Base-by-base conservation (phyloP, 106 monocot species). In the Platanthera guangdongensis region DNA sequence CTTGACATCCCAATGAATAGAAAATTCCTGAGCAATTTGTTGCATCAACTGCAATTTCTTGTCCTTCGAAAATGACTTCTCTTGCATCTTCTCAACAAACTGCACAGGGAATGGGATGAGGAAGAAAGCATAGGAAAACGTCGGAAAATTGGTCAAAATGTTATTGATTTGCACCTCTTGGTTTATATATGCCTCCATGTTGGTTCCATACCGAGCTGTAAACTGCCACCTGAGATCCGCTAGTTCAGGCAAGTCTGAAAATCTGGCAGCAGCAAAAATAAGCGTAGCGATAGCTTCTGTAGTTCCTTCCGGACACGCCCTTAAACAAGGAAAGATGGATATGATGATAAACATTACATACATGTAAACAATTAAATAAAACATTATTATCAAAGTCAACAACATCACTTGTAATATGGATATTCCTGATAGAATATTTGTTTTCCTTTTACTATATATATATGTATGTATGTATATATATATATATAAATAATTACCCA, bases 201-300 rank as follows among this genome's bases (percentile, higher is more conserved):
- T 5, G 86, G 81, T 78, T 13, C 89, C 89, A 69, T 87, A 91
- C 72, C 87, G 79, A 74, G 78, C 77, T 16, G 52, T 80, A 49
- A 95, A 95, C 4, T 53, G 65, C 71, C 72, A 81, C 67, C 94
- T 80, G 18, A 95, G 84, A 76, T 89, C 82, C 76, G 74, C 84
- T 64, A 95, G 75, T 80, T 95, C 94, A 50, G 91, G 94, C 68
- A 95, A 75, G 81, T 95, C 89, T 3, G 94, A 75, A 74, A 91
- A 89, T 81, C 94, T 91, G 19, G 94, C 94, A 15, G 94, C 89
- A 68, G 94, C 94, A 84, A 84, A 91, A 54, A 91, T 87, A 53
- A 95, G 73, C 72, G 94, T 95, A 48, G 91, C 68, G 7, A 95
- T 57, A 45, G 89, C 82, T 86, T 95, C 94, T 80, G 59, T 78